A percentile compares a stretch with the other conserved stretches of the same genome.
phyloP scores from a whole-genome alignment of 2,329 filamentous ascomycete genomes.

The Tympanopsis confertula region DNA sequence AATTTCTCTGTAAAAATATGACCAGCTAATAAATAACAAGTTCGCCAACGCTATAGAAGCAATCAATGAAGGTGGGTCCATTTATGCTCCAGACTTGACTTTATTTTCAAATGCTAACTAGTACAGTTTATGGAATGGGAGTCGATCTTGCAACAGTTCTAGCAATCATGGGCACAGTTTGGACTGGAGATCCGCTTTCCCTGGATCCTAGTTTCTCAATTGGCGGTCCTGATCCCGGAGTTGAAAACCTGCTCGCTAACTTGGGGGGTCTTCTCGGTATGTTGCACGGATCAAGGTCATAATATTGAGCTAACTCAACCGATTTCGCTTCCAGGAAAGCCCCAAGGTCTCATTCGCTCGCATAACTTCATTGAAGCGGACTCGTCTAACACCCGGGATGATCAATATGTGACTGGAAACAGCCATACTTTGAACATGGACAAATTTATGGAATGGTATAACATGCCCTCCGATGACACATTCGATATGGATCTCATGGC shows the following conservation, averaged over 20 bases:
- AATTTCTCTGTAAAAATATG: too few relatives aligned
- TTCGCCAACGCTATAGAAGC: slow-evolving; percentile 16
- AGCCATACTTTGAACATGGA: slow-evolving; percentile 36
- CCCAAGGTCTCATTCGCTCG: slow-evolving; percentile 33
- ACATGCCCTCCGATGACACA: slow-evolving; percentile 21
- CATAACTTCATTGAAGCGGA: slow-evolving; percentile 45
- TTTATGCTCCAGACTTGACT: not conserved
- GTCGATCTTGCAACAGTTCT: slow-evolving; percentile 27
- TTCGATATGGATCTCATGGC: slow-evolving; percentile 27
- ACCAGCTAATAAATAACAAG: too few relatives aligned
- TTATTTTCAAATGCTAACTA: slow-evolving; percentile 1
- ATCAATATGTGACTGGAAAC: slow-evolving; percentile 38
- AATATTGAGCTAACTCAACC: slow-evolving; percentile 1
- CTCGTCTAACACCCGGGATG: slow-evolving; percentile 36
- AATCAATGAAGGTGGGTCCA: slow-evolving; percentile 16
- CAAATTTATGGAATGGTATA: slow-evolving; percentile 35
- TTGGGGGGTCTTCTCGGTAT: slow-evolving; percentile 27
- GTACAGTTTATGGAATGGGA: slow-evolving; percentile 31
- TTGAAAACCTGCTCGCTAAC: slow-evolving; percentile 27
- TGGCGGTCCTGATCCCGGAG: slow-evolving; percentile 25
- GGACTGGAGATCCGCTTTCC: slow-evolving; percentile 36
- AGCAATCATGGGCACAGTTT: slow-evolving; percentile 31
- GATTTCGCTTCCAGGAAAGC: slow-evolving; percentile 18
- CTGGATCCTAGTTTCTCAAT: slow-evolving; percentile 37
- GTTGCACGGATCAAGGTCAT: not conserved